phyloP scores from a whole-genome alignment of 1,284 basidiomycete species.

The Papiliotrema fonsecae region DNA sequence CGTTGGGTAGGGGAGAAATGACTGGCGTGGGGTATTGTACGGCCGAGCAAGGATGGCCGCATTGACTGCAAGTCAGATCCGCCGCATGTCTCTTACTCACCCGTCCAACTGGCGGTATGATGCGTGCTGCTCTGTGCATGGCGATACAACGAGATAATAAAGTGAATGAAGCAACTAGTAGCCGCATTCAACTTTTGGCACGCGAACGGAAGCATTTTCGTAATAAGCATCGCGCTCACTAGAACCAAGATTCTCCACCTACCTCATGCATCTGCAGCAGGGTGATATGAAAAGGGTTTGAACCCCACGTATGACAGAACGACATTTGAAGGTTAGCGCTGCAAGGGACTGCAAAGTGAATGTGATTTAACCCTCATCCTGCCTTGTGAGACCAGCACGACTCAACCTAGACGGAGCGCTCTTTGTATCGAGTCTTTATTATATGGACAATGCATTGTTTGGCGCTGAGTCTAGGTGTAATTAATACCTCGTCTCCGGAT shows the following conservation, averaged over 20 bases:
- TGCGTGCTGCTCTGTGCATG: not conserved
- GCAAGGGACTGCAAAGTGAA: too few relatives aligned
- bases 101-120: not conserved
- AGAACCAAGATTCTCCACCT: too few relatives aligned
- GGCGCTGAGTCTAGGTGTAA: too few relatives aligned
- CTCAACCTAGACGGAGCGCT: too few relatives aligned
- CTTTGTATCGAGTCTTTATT: too few relatives aligned
- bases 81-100: not conserved
- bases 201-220: not conserved
- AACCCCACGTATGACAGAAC: too few relatives aligned
- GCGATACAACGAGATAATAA: not conserved
- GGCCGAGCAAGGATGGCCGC: not conserved
- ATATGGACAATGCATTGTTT: too few relatives aligned
- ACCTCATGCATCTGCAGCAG: not conserved
- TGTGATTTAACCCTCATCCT: too few relatives aligned
- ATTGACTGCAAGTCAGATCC: not conserved
- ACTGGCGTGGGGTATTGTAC: slow-evolving; percentile 1
- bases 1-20: not conserved
- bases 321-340: too few relatives aligned
- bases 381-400: too few relatives aligned
- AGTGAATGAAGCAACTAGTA: not conserved
- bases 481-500: too few relatives aligned
- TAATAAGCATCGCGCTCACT: not conserved
- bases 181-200: not conserved
- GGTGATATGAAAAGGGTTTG: too few relatives aligned